These are phyloP conservation scores for Lepiota brunneoincarnata DNA, from an alignment of 768 basidiomycete genomes.

Conservation along the genomic window DNA sequence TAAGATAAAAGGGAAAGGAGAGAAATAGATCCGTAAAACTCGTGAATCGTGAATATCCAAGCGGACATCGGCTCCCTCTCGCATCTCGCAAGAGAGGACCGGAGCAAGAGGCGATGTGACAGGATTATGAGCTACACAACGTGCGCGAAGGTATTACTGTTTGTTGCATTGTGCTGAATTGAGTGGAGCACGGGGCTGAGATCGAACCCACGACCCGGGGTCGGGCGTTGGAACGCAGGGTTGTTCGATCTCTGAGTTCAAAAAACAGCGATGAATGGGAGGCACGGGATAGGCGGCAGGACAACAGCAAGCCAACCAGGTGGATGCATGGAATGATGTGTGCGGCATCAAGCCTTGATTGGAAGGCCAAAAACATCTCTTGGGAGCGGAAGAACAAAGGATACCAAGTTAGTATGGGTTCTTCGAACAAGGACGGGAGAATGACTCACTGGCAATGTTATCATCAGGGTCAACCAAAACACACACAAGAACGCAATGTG, in stretches of 20 bases:
- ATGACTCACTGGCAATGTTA: conserved; percentile 7
- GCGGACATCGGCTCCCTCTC: no score
- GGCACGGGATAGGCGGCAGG: neutral
- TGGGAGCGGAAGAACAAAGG: neutral
- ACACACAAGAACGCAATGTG: conserved; percentile 11
- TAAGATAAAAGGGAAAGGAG: no score
- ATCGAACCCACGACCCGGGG: neutral
- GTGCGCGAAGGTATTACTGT: no score
- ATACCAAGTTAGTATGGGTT: neutral
- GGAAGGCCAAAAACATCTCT: neutral
- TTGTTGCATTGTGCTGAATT: no score
- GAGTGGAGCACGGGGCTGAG: no score
- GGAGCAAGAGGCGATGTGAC: no score
- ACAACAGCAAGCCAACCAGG: conserved; percentile 8
- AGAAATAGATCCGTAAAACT: no score
- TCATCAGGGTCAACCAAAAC: neutral
- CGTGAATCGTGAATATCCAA: no score
- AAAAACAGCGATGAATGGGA: neutral
- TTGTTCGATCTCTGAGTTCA: no score
- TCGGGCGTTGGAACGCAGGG: neutral
- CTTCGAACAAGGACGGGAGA: neutral
- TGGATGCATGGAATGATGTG: neutral
- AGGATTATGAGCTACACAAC: no score
- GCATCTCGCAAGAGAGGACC: no score
- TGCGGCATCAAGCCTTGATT: conserved; percentile 3